Base-by-base conservation (phyloP, 441 rosid genomes). In the Gossypium aridum region DNA sequence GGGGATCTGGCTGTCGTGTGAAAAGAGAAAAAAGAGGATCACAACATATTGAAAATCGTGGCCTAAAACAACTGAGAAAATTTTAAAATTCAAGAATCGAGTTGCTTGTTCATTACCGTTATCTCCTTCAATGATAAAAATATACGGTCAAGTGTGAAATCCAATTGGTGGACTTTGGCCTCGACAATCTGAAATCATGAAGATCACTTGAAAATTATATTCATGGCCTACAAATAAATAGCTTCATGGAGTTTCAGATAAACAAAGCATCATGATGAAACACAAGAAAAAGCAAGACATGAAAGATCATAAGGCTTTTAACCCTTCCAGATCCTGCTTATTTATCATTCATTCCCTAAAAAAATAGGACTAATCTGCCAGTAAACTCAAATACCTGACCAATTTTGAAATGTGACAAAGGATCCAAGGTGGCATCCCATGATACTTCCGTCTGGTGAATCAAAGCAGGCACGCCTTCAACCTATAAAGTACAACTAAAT, bases 381-480 rank as follows among this genome's bases (percentile, higher is more conserved):
- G 28, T 13, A 72, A 77, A 72, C 47, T 22, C 31, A 79, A 75
- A 61, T 88, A 91, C 99, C 99, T 95, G 97, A 61, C 94, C 99
- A 77, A 91, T 81, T 85, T 90, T 89, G 77, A 89, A 90, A 85
- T 77, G 83, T 66, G 96, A 87, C 62, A 87, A 85, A 78, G 96
- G 92, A 81, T 92, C 96, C 85, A 91, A 85, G 17, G 96, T 88
- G 73, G 93, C 92, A 90, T 91, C 95, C 99, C 98, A 95, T 73
- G 99, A 91, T 67, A 95, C 92, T 81, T 95, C 98, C 4, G 92
- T 78, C 64, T 90, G 94, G 85, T 93, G 98, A 87, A 95, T 90
- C 76, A 95, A 74, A 25, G 99, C 99, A 78, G 91, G 83, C 71
- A 88, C 97, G 4, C 85, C 96, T 80, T 95, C 97, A 73, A 93